phyloP scores from a whole-genome alignment of 345 rosid genomes.

The Streptanthus diversifolius region DNA sequence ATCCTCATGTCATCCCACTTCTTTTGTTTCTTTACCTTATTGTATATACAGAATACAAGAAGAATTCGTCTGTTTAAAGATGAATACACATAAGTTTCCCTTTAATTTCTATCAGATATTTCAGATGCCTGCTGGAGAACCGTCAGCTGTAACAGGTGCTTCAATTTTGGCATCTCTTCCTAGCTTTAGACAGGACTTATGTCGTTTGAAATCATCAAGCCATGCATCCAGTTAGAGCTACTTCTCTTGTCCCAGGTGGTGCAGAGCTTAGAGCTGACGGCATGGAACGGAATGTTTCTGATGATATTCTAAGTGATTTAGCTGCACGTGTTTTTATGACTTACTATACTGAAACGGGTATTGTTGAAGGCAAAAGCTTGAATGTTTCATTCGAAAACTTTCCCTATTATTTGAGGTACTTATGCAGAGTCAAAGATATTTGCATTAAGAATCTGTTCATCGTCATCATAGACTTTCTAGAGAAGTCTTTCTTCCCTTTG shows the following conservation, averaged over 20 bases:
- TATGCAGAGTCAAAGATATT: neutral
- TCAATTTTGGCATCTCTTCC: constrained; percentile 56
- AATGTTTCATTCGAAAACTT: constrained; percentile 73
- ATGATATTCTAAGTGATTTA: constrained; percentile 44
- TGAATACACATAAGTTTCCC: constrained; percentile 4
- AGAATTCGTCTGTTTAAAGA: too few relatives aligned
- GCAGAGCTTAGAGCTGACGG: constrained; percentile 51
- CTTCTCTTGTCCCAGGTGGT: constrained; percentile 49
- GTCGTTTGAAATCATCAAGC: constrained; percentile 54
- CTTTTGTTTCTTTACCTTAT: neutral
- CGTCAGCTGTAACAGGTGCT: constrained; percentile 48
- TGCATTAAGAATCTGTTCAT: neutral
- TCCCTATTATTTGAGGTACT: constrained; percentile 84
- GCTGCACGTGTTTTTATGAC: too few relatives aligned
- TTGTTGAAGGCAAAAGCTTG: constrained; percentile 67
- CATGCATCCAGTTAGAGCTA: constrained; percentile 46
- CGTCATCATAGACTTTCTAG: too few relatives aligned
- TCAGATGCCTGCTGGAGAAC: constrained; percentile 59
- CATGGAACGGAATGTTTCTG: constrained; percentile 54
- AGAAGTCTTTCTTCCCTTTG: neutral
- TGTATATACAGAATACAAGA: neutral
- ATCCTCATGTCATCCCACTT: constrained; percentile 47
- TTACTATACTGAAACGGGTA: too few relatives aligned
- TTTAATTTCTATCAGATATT: constrained; percentile 48
- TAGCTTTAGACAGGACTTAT: constrained; percentile 52